Evolutionary conservation across 179 eudicot species (phyloP), one percentile per base, ranked within the genome.

Genomic region (Silene noctiflora): DNA sequence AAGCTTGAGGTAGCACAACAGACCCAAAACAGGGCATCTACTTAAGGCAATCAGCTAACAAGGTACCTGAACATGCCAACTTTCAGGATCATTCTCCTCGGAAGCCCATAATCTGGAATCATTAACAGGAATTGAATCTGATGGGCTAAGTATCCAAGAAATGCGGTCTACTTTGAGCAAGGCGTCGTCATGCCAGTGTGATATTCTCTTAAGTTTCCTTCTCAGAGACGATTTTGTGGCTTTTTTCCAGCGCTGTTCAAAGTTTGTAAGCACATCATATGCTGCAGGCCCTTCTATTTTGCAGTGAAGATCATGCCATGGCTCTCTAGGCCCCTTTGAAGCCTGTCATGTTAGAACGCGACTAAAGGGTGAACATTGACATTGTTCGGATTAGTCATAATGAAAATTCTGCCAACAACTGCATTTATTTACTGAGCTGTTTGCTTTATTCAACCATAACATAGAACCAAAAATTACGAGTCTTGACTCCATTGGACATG

Each of bases 241-340:
- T 83, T 88, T 91, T 80, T 83, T 85, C 96, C 96, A 91, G 27
- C 96, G 87, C 84, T 91, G 90, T 76, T 91, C 96, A 77, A 91
- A 91, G 81, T 89, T 91, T 16, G 82, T 87, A 42, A 91, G 84
- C 75, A 91, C 86, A 75, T 91, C 96, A 63, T 89, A 91, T 48
- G 96, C 93, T 44, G 96, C 96, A n/a, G 96, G 96, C 53, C 96
- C 96, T 59, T 91, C 96, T 27, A 91, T 83, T 78, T 77, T 89
- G 80, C 94, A 91, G 79, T 91, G 96, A 70, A 89, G 75, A 87
- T 91, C 96, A 76, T 91, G 96, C 96, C 96, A 91, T n/a, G 96
- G 96, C 77, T 91, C 82, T 79, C 96, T 87, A 17, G 96, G 96
- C 20, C 90, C 90, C 71, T 80, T 76, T 35, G 84, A 53, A 67